Base-by-base conservation (phyloP, 148 eudicot species). In the Rhododendron ferrugineum region DNA sequence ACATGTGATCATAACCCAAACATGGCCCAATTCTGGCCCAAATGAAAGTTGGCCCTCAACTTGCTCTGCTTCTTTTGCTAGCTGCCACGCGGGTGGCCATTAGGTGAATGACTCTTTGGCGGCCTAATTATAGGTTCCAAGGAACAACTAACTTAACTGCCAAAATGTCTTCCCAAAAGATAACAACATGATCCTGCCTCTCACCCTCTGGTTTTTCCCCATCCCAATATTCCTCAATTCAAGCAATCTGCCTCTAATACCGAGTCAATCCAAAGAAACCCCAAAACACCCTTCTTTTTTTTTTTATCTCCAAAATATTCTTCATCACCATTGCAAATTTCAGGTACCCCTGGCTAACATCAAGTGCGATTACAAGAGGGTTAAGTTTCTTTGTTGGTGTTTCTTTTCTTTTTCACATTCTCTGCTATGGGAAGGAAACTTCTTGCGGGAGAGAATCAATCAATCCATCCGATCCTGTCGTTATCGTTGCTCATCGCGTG, bases 351-450 rank as follows among this genome's bases (percentile, higher is more conserved):
- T 40, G 44, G 44, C 44, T 47, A 3, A 79, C 3, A 47, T 79
- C 81, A 47, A 79, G 36, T 28, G 3, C 28, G 5, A 47, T 50
- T 3, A 26, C 18, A 30, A 26, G 36, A 28, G 37, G 49, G 34
- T 11, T 66, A 14, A 20, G 58, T 44, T 6, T 26, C 64, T 58
- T 2, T 18, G 23, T 78, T 26, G 66, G n/a, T 18, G 15, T 62
- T 36, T 23, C 36, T 11, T 79, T 70, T 52, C 78, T 22, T 16
- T 20, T 34, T 4, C 34, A 34, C 14, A n/a, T 74, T 88, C 86
- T 86, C 78, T 84, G 49, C 86, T 86, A 93, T 93, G 95, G 93
- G 91, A 88, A 93, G 95, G 64, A 87, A 68, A 32, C 32, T 93
- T 85, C 90, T 89, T 80, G 68, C 30, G 46, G 87, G 54, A 11